Percentiles rank a stretch among this genome's conserved stretches.
These are phyloP conservation scores for Phytophthora podocarpi DNA, from an alignment of 352 stramenopile species.

Conservation along the genomic window DNA sequence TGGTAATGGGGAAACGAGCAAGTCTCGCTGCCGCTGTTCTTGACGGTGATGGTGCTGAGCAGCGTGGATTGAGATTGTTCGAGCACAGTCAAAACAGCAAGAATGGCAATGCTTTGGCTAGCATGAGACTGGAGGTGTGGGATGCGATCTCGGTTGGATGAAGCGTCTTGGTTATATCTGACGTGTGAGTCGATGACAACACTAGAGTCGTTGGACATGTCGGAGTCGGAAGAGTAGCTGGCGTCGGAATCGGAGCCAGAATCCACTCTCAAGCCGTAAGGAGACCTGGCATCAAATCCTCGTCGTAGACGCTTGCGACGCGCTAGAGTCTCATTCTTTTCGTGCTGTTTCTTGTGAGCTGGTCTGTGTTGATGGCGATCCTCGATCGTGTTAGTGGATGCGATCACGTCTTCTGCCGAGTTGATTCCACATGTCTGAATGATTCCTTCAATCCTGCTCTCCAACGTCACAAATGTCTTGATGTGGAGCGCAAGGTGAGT, in stretches of 20 bases:
- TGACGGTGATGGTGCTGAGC: constrained; percentile 25
- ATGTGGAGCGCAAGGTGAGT: constrained; percentile 24
- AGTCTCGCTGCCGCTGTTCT: constrained; percentile 1
- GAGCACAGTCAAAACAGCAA: constrained; percentile 39
- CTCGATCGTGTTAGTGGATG: background rate
- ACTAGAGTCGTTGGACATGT: constrained; percentile 11
- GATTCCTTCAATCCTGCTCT: constrained; percentile 44
- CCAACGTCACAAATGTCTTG: constrained; percentile 33
- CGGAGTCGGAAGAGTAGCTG: constrained; percentile 28
- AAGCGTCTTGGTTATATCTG: background rate
- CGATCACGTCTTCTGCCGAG: background rate
- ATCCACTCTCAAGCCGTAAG: constrained; percentile 6
- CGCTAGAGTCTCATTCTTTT: background rate
- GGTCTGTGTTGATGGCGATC: background rate
- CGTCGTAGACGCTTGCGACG: constrained; percentile 43
- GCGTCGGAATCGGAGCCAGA: constrained; percentile 32
- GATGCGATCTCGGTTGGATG: constrained; percentile 19
- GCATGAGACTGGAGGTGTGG: constrained; percentile 44
- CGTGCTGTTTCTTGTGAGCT: constrained; percentile 4
- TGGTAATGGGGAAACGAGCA: constrained; percentile 29
- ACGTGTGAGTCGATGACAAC: background rate
- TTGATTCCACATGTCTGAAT: constrained; percentile 49
- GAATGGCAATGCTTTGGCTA: constrained; percentile 40
- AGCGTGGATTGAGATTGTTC: constrained; percentile 46
- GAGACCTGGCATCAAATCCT: constrained; percentile 29